Conservation (phyloP, 1,284 basidiomycete genomes). For the Cystobasidium sp. region DNA sequence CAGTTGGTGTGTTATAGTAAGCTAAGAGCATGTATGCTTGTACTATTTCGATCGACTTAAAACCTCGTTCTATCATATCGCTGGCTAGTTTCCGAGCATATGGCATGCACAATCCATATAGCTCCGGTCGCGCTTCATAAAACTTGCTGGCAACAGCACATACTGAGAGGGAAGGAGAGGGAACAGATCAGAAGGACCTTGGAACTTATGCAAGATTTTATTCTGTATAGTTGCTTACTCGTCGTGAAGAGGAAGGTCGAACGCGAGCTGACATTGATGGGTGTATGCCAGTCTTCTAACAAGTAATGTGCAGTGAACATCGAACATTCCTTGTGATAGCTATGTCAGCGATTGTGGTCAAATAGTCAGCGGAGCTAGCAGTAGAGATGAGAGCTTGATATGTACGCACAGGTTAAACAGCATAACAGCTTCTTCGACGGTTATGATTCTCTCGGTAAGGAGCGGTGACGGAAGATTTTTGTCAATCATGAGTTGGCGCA, state of each 20-base stretch:
- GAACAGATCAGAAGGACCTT: background rate
- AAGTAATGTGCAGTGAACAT: conserved; percentile 60
- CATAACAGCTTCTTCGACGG: conserved; percentile 57
- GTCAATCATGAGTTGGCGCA: conserved; percentile 85
- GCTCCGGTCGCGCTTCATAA: conserved; percentile 78
- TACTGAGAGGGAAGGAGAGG: conserved; percentile 56
- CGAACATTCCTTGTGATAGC: conserved; percentile 47
- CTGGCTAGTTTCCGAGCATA: conserved; percentile 91
- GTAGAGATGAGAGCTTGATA: no score
- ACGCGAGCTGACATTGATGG: conserved; percentile 84
- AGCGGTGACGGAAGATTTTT: conserved; percentile 61
- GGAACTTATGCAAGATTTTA: no score
- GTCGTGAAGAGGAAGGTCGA: conserved; percentile 91
- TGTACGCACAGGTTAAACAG: conserved; percentile 33
- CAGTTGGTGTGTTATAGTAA: conserved; percentile 61
- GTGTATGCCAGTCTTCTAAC: conserved; percentile 85
- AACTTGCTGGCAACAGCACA: conserved; percentile 92
- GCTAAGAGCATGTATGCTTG: conserved; percentile 58
- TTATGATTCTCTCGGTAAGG: conserved; percentile 57
- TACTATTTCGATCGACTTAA: conserved; percentile 84
- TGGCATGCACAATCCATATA: conserved; percentile 78
- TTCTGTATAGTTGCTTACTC: conserved; percentile 63
- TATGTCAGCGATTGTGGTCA: background rate
- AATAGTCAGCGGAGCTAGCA: no score
- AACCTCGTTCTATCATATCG: conserved; percentile 74